These are phyloP conservation scores for Balamuthia mandrillaris DNA, from an alignment of 208 protist genomes.

Conservation along the genomic window DNA sequence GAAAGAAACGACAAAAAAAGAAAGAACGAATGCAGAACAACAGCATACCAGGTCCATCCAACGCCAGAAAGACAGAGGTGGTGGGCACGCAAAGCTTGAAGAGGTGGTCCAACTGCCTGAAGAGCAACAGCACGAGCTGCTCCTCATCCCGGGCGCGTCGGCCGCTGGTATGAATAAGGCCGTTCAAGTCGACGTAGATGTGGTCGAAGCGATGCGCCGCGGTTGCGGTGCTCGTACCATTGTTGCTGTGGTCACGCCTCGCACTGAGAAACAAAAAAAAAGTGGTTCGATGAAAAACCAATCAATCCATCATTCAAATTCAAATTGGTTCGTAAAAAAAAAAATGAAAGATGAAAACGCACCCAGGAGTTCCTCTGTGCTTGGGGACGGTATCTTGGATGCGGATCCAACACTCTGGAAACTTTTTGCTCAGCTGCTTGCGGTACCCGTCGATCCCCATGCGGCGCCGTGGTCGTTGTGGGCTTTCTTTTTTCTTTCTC, in stretches of 20 bases:
- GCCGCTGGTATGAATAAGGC: not conserved
- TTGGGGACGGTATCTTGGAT: not conserved
- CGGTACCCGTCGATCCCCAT: slow-evolving; percentile 1
- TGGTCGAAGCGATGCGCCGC: not conserved
- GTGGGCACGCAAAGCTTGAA: not conserved
- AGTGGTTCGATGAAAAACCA: too few relatives aligned
- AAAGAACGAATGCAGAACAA: not conserved
- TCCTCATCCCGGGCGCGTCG: not conserved
- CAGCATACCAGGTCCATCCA: not conserved
- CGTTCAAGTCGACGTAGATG: slow-evolving; percentile 14
- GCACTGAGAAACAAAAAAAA: too few relatives aligned
- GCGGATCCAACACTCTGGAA: not conserved
- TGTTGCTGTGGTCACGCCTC: too few relatives aligned
- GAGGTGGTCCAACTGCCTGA: not conserved
- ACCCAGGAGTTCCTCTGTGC: not conserved
- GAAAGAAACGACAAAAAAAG: not conserved
- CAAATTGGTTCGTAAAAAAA: too few relatives aligned
- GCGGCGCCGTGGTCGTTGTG: too few relatives aligned
- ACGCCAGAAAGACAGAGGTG: not conserved
- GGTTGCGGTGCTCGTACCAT: not conserved
- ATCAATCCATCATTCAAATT: too few relatives aligned
- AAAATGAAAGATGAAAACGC: not conserved
- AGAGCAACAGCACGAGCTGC: not conserved
- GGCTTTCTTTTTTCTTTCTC: too few relatives aligned
- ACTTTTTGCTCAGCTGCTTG: not conserved